Base-by-base conservation (phyloP, 2,329 filamentous ascomycete species). In the Exophiala lecanii-corni region DNA sequence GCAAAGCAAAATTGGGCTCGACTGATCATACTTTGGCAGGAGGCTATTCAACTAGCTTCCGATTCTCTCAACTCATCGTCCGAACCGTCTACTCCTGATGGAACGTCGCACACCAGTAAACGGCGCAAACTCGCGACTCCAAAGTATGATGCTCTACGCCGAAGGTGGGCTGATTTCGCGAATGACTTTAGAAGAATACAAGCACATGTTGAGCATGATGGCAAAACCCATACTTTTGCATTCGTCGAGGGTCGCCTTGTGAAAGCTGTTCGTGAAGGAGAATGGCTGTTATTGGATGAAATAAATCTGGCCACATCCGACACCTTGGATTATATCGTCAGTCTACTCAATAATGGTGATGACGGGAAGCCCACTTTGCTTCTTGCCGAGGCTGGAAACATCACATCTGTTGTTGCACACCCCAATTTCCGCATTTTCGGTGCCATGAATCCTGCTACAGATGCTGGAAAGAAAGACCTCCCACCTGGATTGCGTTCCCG, bases 371-470 rank as follows among this genome's bases (percentile, higher is more conserved):
- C 91, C 1, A 96, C 87, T 0, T 81, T 98, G 34, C 69, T 98
- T 3, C 75, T 99, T 5, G 89, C 89, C 0, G 92, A 99, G 67
- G 92, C 89, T 28, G 92, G 92, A 26, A 89, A 92, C 55, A 87
- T 95, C 32, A 88, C 97, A 63, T 80, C 89, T 52, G 82, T 98
- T 25, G 76, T 82, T 48, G 92, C 89, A 1, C 91, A 98, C 63
- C 83, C 88, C 0, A 82, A 95, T 52, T 98, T 99, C 63, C 82
- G 92, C 28, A 86, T 99, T 10, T 98, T 99, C 60, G 94, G 87
- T 39, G 92, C 94, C 19, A 99, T 99, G 92, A 99, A 99, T 59
- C 92, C 92, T 20, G 92, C 92, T 4, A 98, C 92, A 2, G 92
- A 99, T 68, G 82, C 96, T 43, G 92, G 94, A 48, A 99, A 98